Base-by-base conservation (phyloP, 305 asterid species). In the Euphrasia arctica region DNA sequence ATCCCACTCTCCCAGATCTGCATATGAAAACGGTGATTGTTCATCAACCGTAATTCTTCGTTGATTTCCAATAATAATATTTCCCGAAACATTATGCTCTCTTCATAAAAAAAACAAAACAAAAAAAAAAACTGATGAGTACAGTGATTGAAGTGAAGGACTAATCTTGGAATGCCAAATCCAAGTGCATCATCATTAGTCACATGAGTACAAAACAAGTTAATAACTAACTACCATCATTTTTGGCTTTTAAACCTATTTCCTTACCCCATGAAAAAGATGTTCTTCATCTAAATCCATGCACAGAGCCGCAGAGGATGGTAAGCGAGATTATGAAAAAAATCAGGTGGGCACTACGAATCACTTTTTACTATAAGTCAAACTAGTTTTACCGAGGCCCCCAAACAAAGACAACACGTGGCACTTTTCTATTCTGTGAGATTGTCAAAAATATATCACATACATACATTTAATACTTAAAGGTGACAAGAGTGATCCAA, bases 401-500 rank as follows among this genome's bases (percentile, higher is more conserved):
- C 11, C 50, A 43, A 59, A 68, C 71, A 51, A 63, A 59, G 57
- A 42, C 2, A 32, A 4, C 36, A 32, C 36, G 5, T 32, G 5
- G 36, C 36, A 5, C 36, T 32, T 32, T 4, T 31, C 5, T 31
- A 31, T 31, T 31, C 34, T 31, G 34, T 32, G 36, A 32, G 36
- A 32, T 32, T 32, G 36, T 32, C 4, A 32, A 32, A 32, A 32
- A 32, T 32, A 32, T 32, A 5, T 32, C 36, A 32, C 36, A 32
- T 32, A 32, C 36, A 32, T 4, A 3, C 4, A 31, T 31, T 31
- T 31, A 31, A 31, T 31, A 31, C 34, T 31, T 31, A 5, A 32
- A 32, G 36, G 36, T 68, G 74, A 76, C 31, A 69, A 55, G 45
- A 62, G 11, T 62, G 10, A 56, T 47, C 64, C 67, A 77, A 66